phyloP scores from a whole-genome alignment of 1,284 basidiomycete genomes.

The Neonothopanus nambi region DNA sequence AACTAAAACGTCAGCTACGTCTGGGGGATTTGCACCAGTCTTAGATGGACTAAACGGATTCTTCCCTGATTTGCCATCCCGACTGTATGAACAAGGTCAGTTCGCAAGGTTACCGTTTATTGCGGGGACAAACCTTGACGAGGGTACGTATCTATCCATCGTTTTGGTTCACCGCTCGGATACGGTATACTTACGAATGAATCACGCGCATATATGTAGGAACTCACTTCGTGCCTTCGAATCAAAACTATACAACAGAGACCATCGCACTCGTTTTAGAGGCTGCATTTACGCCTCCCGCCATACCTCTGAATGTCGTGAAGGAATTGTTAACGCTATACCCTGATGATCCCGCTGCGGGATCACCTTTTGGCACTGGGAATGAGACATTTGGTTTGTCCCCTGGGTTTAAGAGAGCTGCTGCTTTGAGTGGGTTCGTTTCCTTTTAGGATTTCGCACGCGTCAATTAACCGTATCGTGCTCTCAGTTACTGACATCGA shows the following conservation, averaged over 20 bases:
- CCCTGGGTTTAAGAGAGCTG: conserved; percentile 27
- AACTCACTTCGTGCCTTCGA: neutral
- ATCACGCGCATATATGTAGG: neutral
- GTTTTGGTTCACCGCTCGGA: neutral
- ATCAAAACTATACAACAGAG: neutral
- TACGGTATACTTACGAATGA: too few relatives aligned
- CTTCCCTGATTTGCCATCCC: conserved; percentile 3
- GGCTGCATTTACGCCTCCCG: neutral
- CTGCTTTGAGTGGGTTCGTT: conserved; percentile 24
- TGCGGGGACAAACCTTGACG: conserved; percentile 46
- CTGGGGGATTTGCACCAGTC: conserved; percentile 37
- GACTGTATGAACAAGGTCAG: neutral
- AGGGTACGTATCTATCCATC: conserved; percentile 39
- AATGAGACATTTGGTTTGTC: conserved; percentile 30
- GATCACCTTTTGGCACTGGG: conserved; percentile 33
- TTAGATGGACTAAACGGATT: conserved; percentile 6
- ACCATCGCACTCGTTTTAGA: neutral
- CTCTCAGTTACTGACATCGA: neutral
- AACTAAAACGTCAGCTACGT: conserved; percentile 19
- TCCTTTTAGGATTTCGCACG: too few relatives aligned
- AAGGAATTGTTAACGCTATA: conserved; percentile 25
- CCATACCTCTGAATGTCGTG: neutral
- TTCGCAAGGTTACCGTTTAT: conserved; percentile 14
- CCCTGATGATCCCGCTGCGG: conserved; percentile 29
- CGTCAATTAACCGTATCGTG: neutral